Conservation (phyloP, 768 basidiomycete species). For the Exidia glandulosa region DNA sequence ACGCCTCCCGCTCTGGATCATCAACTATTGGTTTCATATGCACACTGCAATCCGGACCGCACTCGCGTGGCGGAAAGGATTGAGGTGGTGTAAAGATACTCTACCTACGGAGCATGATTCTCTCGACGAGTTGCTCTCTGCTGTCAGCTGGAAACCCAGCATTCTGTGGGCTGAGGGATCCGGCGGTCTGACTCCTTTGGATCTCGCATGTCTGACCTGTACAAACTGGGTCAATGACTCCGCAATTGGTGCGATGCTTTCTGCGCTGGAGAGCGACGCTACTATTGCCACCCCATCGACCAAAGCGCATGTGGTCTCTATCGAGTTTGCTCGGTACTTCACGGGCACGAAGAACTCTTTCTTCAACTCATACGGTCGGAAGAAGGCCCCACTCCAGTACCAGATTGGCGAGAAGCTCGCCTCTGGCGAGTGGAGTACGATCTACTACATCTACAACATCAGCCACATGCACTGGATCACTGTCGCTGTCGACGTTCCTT, state of each 20-base stretch:
- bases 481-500: background rate
- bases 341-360: too few species aligned
- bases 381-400: background rate
- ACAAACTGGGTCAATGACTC: background rate
- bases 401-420: background rate
- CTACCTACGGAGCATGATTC: too few species aligned
- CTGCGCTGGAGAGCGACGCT: background rate
- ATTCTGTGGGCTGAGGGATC: background rate
- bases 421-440: background rate
- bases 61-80: too few species aligned
- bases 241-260: background rate
- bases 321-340: background rate
- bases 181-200: background rate
- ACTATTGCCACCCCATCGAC: background rate
- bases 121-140: too few species aligned
- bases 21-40: too few species aligned
- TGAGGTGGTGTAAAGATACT: too few species aligned
- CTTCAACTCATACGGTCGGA: background rate
- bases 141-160: background rate
- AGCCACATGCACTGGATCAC: background rate
- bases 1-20: too few species aligned
- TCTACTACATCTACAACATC: background rate
- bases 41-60: too few species aligned
- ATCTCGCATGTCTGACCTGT: background rate
- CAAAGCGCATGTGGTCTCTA: background rate